Percentiles rank a stretch among this genome's conserved stretches.
phyloP scores from a whole-genome alignment of 495 filamentous ascomycete genomes.

The Daldinia caldariorum region DNA sequence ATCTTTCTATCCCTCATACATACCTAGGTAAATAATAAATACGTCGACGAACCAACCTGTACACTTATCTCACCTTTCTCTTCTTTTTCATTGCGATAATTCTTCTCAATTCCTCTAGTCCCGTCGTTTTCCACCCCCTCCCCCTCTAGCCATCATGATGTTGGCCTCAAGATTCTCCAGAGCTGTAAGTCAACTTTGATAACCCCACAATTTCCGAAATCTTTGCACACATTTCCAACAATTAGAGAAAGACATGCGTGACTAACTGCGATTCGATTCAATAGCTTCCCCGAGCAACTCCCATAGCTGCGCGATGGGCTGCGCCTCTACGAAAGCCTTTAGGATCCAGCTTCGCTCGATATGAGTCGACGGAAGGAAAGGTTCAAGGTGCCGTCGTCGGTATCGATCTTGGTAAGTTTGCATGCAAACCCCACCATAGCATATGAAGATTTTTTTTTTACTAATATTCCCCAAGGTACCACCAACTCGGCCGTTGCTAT shows the following conservation, averaged over 20 bases:
- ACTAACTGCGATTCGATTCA: slow-evolving; percentile 39
- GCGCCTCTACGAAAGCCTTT: slow-evolving; percentile 62
- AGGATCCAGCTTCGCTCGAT: slow-evolving; percentile 65
- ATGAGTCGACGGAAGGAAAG: slow-evolving; percentile 85
- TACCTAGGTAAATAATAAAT: slow-evolving; percentile 38
- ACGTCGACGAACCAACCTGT: slow-evolving; percentile 36
- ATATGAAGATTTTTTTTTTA: slow-evolving; percentile 19
- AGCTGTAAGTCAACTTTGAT: slow-evolving; percentile 69
- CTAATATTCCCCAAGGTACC: slow-evolving; percentile 69
- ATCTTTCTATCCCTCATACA: slow-evolving; percentile 47
- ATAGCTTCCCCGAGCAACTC: slow-evolving; percentile 74
- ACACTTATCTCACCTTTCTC: slow-evolving; percentile 45
- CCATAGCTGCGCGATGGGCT: slow-evolving; percentile 67
- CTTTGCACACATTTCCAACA: slow-evolving; percentile 7
- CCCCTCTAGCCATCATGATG: slow-evolving; percentile 63
- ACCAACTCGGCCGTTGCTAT: slow-evolving; percentile 98
- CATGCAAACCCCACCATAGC: not conserved
- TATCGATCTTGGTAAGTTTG: slow-evolving; percentile 91
- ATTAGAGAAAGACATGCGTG: slow-evolving; percentile 17
- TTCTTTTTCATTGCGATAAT: slow-evolving; percentile 29
- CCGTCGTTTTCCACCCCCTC: slow-evolving; percentile 26
- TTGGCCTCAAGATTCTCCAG: slow-evolving; percentile 70
- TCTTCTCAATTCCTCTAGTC: slow-evolving; percentile 42
- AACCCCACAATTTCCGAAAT: slow-evolving; percentile 6
- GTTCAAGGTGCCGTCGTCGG: slow-evolving; percentile 96